Evolutionary conservation across 2,329 filamentous ascomycete species (phyloP), one percentile per base, ranked within the genome.

Genomic region (Gnomoniopsis sp.): DNA sequence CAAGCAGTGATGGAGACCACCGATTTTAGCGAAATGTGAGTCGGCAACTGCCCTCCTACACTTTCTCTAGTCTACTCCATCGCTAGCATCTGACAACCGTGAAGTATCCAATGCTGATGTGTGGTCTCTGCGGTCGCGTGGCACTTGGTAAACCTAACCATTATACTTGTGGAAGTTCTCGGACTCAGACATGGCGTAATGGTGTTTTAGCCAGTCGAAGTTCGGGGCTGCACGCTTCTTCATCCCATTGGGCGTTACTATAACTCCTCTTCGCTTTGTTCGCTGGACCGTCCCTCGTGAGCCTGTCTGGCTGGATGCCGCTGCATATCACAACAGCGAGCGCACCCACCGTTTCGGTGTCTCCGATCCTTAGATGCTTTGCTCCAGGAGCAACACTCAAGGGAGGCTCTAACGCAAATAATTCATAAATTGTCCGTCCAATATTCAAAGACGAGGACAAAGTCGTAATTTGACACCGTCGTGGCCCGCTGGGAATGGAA

Each of bases 231-330:
- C 34, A 50, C 21, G 43, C n/a, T 48, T 48, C 48, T 55, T 50
- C 14, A 22, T 44, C 7, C 55, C 30, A 14, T 22, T 30, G 17
- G 49, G 41, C 33, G 15, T 55, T 17, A 33, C 41, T 47, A 30
- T 61, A 30, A 19, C n/a, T 53, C 23, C 48, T 60, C 43, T 49
- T 43, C 4, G 50, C 23, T 23, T 19, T 23, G 44, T 15, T 50
- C 51, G 23, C 58, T 17, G 50, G 55, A 34, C 53, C 47, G 19
- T 48, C 38, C 50, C 59, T 47, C n/a, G 49, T 33, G 21, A 47
- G 55, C 15, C 17, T 55, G 36, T 38, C 50, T 47, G 34, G 11
- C 21, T 55, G 48, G 23, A 23, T 49, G 11, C 41, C 41, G 15
- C 33, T 30, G 8, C 58, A 19, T 21, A 26, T 51, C 21, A 30